Percentiles rank a stretch among this genome's conserved stretches.
Evolutionary conservation across 495 filamentous ascomycete species (phyloP).

Genomic region (Lophiostoma macrostomum): DNA sequence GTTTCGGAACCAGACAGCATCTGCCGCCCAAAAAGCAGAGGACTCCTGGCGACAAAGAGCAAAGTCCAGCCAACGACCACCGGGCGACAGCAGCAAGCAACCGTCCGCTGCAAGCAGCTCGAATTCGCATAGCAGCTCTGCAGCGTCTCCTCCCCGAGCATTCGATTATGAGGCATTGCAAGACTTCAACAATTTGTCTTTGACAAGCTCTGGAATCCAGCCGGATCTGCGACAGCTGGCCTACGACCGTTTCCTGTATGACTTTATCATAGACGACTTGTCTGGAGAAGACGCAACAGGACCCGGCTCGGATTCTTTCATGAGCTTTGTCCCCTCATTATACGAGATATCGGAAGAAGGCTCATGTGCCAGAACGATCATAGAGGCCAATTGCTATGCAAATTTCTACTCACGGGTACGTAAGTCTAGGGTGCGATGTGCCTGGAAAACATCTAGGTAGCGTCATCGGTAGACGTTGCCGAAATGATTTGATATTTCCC

Average conservation of each 20-base stretch:
- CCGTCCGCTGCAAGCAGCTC: background rate
- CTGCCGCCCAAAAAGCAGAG: slow-evolving; percentile 28
- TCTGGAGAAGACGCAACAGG: background rate
- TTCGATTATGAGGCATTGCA: background rate
- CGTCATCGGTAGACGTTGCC: no score
- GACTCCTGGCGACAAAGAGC: slow-evolving; percentile 25
- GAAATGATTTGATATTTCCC: no score
- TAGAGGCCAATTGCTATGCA: slow-evolving; percentile 8
- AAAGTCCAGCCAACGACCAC: slow-evolving; percentile 6
- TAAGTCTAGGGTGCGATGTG: no score
- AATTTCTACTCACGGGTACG: slow-evolving; percentile 18
- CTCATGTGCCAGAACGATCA: slow-evolving; percentile 4
- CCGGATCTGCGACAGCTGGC: slow-evolving; percentile 12
- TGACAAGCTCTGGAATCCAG: background rate
- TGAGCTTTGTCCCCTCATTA: slow-evolving; percentile 14
- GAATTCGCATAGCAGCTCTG: background rate
- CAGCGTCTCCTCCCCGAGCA: background rate
- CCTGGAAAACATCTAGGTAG: no score
- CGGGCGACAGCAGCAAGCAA: background rate
- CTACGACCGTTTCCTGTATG: slow-evolving; percentile 21
- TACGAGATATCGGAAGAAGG: slow-evolving; percentile 11
- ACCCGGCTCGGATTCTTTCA: slow-evolving; percentile 4
- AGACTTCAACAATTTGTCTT: slow-evolving; percentile 1
- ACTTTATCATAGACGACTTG: slow-evolving; percentile 15
- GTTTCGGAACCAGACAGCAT: slow-evolving; percentile 28